Percentiles rank a stretch among this genome's conserved stretches.
Evolutionary conservation across 768 basidiomycete species (phyloP).

Genomic region (Suillus tomentosus): DNA sequence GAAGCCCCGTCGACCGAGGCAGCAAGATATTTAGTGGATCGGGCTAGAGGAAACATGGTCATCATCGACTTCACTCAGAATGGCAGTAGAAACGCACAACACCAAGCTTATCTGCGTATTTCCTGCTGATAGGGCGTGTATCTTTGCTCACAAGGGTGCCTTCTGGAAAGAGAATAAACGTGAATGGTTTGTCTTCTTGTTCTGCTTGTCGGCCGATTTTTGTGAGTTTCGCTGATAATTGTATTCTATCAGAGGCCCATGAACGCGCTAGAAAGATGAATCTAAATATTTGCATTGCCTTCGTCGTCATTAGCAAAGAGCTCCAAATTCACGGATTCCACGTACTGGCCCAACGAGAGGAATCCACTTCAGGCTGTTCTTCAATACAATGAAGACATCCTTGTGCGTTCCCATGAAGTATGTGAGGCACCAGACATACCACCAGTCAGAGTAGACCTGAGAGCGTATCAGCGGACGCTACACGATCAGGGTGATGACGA

Average conservation of each 20-base stretch:
- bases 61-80: slow-evolving; percentile 18
- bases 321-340: slow-evolving; percentile 10
- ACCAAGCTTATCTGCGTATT: slow-evolving; percentile 85
- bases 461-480: slow-evolving; percentile 1
- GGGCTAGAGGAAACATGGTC: slow-evolving; percentile 43
- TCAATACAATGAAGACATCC: slow-evolving; percentile 88
- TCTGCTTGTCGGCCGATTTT: slow-evolving; percentile 71
- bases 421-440: slow-evolving; percentile 85
- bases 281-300: slow-evolving; percentile 93
- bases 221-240: slow-evolving; percentile 66
- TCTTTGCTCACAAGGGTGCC: slow-evolving; percentile 90
- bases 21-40: slow-evolving; percentile 83
- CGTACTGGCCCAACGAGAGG: slow-evolving; percentile 89
- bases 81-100: slow-evolving; percentile 60
- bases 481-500: slow-evolving; percentile 17
- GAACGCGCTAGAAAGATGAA: slow-evolving; percentile 94
- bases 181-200: slow-evolving; percentile 67
- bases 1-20: slow-evolving; percentile 90
- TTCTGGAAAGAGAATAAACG: slow-evolving; percentile 91
- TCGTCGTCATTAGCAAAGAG: slow-evolving; percentile 13
- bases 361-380: slow-evolving; percentile 84
- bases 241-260: slow-evolving; percentile 81
- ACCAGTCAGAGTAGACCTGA: slow-evolving; percentile 80
- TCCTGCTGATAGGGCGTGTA: slow-evolving; percentile 82
- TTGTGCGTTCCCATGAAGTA: slow-evolving; percentile 71